These are phyloP conservation scores for Chlorokybus atmophyticus DNA, from an alignment of 139 green algal species.

Conservation along the genomic window DNA sequence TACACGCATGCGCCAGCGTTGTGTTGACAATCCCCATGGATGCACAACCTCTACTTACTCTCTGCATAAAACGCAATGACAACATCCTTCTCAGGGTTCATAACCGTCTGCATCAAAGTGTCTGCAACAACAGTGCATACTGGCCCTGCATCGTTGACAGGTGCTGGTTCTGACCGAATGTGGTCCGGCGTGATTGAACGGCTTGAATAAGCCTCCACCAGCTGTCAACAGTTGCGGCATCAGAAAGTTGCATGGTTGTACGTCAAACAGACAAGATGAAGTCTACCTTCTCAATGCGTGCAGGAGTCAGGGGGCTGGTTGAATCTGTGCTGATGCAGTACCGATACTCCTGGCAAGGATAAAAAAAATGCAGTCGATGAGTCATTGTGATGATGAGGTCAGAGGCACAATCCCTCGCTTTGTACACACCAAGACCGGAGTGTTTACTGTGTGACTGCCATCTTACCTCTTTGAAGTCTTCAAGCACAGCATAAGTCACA, in stretches of 20 bases:
- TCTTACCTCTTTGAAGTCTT: conserved; percentile 10
- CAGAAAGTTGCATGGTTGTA: too few relatives aligned
- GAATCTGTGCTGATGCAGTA: conserved; percentile 11
- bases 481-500: conserved; percentile 9
- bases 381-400: too few relatives aligned
- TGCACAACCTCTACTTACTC: too few relatives aligned
- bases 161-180: not conserved
- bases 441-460: too few relatives aligned
- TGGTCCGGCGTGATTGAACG: too few relatives aligned
- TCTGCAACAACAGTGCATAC: conserved; percentile 14
- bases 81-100: conserved; percentile 12
- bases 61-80: conserved; percentile 17
- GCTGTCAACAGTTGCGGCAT: too few relatives aligned
- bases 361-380: not conserved
- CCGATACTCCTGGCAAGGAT: conserved; percentile 10
- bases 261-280: too few relatives aligned
- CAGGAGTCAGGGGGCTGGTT: conserved; percentile 7
- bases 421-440: too few relatives aligned
- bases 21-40: too few relatives aligned
- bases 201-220: too few relatives aligned
- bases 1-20: too few relatives aligned
- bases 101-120: conserved; percentile 7
- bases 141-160: conserved; percentile 6
- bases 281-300: conserved; percentile 2
- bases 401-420: too few relatives aligned